Conservation (phyloP, 495 filamentous ascomycete species). For the Penicillium samsonianum region DNA sequence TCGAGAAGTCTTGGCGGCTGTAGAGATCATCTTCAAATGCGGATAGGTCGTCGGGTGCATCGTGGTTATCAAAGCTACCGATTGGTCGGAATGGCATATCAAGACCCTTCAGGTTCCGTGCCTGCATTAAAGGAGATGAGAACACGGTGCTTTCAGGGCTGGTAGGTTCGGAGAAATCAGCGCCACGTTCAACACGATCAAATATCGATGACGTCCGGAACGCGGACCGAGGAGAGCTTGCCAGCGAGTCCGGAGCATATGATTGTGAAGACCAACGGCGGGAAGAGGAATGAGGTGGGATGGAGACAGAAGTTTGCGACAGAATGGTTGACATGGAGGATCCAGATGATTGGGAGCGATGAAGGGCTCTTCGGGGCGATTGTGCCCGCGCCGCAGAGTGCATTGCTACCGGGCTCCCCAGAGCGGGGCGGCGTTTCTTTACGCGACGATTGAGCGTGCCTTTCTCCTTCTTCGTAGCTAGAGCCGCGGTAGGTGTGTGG, state of each 20-base stretch:
- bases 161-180: constrained; percentile 65
- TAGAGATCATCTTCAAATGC: constrained; percentile 31
- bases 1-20: constrained; percentile 14
- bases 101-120: constrained; percentile 53
- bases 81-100: constrained; percentile 56
- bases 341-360: constrained; percentile 44
- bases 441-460: constrained; percentile 52
- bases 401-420: constrained; percentile 58
- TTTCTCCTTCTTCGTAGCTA: constrained; percentile 51
- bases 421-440: constrained; percentile 66
- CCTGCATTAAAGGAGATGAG: constrained; percentile 43
- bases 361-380: constrained; percentile 43
- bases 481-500: constrained; percentile 58
- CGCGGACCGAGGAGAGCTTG: constrained; percentile 77
- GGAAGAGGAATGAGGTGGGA: constrained; percentile 49
- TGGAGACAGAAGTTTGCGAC: constrained; percentile 63
- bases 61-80: constrained; percentile 22
- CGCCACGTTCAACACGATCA: constrained; percentile 60
- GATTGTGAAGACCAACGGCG: constrained; percentile 69
- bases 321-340: constrained; percentile 59
- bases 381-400: constrained; percentile 53
- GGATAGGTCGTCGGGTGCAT: constrained; percentile 15
- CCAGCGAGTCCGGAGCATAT: constrained; percentile 68
- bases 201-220: constrained; percentile 76
- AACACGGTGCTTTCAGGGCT: constrained; percentile 72